Percentiles rank a stretch among this genome's conserved stretches.
These are phyloP conservation scores for Syzygium oleosum DNA, from an alignment of 345 rosid species.

Conservation along the genomic window DNA sequence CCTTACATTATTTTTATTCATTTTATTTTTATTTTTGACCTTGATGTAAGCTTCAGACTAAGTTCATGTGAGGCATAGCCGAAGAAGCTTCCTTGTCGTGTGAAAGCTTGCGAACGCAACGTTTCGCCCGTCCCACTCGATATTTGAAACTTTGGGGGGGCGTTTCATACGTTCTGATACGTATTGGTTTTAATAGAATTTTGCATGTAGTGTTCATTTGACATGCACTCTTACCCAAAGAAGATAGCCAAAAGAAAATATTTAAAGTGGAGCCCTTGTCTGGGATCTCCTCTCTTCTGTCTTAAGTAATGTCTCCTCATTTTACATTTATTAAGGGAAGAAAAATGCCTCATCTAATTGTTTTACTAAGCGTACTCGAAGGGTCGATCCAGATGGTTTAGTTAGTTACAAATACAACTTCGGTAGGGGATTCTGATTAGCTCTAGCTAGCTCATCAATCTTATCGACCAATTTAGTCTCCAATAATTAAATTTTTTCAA, in stretches of 20 bases:
- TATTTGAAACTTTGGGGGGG: neutral
- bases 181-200: neutral
- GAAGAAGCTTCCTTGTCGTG: neutral
- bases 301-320: neutral
- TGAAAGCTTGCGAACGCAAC: neutral
- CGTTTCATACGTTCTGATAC: neutral
- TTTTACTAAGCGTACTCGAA: neutral
- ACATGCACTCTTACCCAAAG: neutral
- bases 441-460: neutral
- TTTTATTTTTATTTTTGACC: neutral
- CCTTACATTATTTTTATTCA: neutral
- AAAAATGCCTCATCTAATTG: neutral
- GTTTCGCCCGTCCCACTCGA: neutral
- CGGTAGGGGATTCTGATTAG: fast-evolving
- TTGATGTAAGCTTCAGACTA: no score
- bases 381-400: neutral
- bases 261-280: neutral
- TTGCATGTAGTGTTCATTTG: neutral
- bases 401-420: neutral
- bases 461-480: no score
- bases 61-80: neutral
- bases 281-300: neutral
- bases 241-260: neutral
- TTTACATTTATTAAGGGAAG: neutral
- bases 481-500: no score